These are phyloP conservation scores for Leccinum subtestaceum DNA, from an alignment of 768 basidiomycete genomes.

Conservation along the genomic window DNA sequence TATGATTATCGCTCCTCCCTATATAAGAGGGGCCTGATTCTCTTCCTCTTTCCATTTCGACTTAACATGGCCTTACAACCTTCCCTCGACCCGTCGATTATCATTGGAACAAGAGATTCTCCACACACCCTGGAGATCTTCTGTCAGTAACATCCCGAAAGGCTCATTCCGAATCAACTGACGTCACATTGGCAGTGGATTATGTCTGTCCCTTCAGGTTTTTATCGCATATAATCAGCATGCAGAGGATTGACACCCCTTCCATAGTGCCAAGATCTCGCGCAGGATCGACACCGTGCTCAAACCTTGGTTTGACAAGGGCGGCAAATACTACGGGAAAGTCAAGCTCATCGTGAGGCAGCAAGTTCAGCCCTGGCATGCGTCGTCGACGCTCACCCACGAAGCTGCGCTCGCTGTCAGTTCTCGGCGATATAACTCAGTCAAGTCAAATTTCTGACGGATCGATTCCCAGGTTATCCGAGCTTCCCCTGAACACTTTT, in stretches of 20 bases:
- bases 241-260: background rate
- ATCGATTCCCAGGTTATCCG: conserved; percentile 52
- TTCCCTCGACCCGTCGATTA: conserved; percentile 58
- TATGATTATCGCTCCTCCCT: background rate
- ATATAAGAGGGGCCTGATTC: background rate
- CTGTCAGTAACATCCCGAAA: conserved; percentile 40
- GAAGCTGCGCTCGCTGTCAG: conserved; percentile 81
- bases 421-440: background rate
- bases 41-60: background rate
- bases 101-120: conserved; percentile 47
- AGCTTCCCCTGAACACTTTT: conserved; percentile 73
- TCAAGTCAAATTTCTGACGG: background rate
- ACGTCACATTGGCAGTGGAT: conserved; percentile 52
- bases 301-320: conserved; percentile 44
- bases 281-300: conserved; percentile 52
- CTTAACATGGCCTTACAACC: conserved; percentile 74
- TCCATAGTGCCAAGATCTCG: conserved; percentile 56
- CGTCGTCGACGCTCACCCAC: conserved; percentile 54
- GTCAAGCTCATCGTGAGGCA: conserved; percentile 70
- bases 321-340: conserved; percentile 66
- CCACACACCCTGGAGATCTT: conserved; percentile 80
- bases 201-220: conserved; percentile 86
- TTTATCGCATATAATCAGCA: background rate
- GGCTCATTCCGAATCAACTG: background rate
- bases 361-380: conserved; percentile 80